Base-by-base conservation (phyloP, 139 green algal genomes). In the Coccomyxa sp. region DNA sequence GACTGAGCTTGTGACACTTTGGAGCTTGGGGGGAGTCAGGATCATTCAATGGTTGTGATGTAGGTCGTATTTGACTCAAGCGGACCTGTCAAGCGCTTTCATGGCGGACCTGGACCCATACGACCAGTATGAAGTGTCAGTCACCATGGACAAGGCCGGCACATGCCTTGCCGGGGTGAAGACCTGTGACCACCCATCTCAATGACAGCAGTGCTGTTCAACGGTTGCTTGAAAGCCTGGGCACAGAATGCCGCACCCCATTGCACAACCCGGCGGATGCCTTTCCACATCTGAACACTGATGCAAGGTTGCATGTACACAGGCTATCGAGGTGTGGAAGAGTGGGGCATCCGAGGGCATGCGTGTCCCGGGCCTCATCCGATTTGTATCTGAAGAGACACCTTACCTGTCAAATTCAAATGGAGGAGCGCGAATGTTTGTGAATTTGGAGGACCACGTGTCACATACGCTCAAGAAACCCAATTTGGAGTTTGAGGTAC, bases 391-490 rank as follows among this genome's bases (percentile, higher is more conserved):
- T 17, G 58, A 85, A 23, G 93, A 95, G 76, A 83, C 89, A 9
- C 86, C 89, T n/a, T 95, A 92, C 79, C 86, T 97, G 7, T 90
- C 87, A 18, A 85, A 85, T 23, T 82, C 85, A 58, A 71, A 89
- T 58, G 93, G 90, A 45, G 88, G 81, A 1, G 91, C 93, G 0
- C 38, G 67, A n/a, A 92, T 98, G 84, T 96, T 90, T 84, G 83
- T 98, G 79, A 97, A 97, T 85, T 82, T 97, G 27, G 93, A 97
- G 88, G 91, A 94, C 74, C 90, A 94, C 77, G 28, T 93, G 51
- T 91, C 89, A 82, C 92, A 91, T 80, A 91, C 92, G 71, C 82
- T 51, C 13, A 77, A 81, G 17, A 68, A 31, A 57, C n/a, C 71
- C 13, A 92, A 92, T 63, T 67, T 71, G 27, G 57, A 79, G 13